Base-by-base conservation (phyloP, 2,329 filamentous ascomycete species). In the Talaromyces sp. region DNA sequence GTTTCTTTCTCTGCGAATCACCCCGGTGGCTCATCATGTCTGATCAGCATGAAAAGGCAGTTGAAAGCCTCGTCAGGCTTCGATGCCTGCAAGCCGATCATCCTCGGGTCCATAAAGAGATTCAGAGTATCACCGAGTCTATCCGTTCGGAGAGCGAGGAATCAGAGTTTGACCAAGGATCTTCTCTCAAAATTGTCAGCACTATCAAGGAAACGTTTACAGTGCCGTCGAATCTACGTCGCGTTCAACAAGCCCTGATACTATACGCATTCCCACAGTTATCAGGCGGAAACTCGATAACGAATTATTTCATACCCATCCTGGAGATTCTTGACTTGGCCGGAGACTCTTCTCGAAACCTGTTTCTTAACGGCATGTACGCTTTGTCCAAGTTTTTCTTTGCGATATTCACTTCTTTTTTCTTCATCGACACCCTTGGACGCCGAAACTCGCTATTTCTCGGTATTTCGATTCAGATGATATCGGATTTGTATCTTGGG, bases 351-450 rank as follows among this genome's bases (percentile, higher is more conserved):
- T 67, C 67, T 0, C 66, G 70, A 0, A 36, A 39, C 22, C 69
- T 81, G 8, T 77, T 80, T 53, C 66, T 80, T 1, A 76, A 70
- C 1, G 75, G 73, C 59, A 78, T 81, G 67, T 81, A 81, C 57
- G 71, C 70, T 9, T 65, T 81, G 54, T 69, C 77, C 47, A 82
- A 80, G 65, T 76, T 81, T 58, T 73, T 73, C 56, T 78, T 72
- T 61, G 72, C 72, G 5, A 58, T 81, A 1, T 73, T 77, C 11
- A 77, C 77, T 3, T 73, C 72, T 2, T 76, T 81, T 60, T 77
- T 80, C 66, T 75, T 81, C 61, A 73, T 80, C 25, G 79, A 81
- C 55, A 75, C 75, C 10, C 68, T 81, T 3, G 78, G 79, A 1
- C 72, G 77, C 10, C 70, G 75, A 13, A 72, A 69, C n/a, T 73